A percentile compares a stretch with the other conserved stretches of the same genome.
phyloP scores from a whole-genome alignment of 495 filamentous ascomycete species.

The Hyphodiscus hymeniophilus region DNA sequence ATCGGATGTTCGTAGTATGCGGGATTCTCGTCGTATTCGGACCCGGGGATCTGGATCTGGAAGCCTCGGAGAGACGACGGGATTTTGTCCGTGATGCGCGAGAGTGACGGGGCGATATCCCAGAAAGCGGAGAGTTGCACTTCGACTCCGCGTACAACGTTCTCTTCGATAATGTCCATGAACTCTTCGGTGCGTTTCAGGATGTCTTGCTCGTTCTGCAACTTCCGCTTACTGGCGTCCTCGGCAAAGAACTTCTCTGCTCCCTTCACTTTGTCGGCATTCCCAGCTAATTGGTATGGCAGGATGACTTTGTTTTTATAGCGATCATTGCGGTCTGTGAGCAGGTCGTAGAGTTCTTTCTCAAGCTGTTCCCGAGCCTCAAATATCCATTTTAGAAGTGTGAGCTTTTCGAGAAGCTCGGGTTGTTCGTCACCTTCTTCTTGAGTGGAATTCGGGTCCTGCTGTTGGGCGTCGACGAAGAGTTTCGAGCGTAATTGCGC shows the following conservation, averaged over 20 bases:
- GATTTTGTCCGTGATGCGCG: constrained; percentile 68
- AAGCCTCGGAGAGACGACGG: constrained; percentile 37
- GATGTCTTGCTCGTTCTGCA: constrained; percentile 55
- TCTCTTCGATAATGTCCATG: constrained; percentile 70
- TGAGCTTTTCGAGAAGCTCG: constrained; percentile 88
- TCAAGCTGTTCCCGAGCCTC: constrained; percentile 85
- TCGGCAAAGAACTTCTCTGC: constrained; percentile 73
- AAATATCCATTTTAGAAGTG: constrained; percentile 94
- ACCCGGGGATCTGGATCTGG: constrained; percentile 57
- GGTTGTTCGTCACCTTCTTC: constrained; percentile 94
- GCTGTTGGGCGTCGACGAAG: constrained; percentile 62
- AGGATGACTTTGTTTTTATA: constrained; percentile 75
- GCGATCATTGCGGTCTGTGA: constrained; percentile 73
- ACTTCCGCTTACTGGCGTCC: constrained; percentile 61
- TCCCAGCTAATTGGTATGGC: constrained; percentile 65
- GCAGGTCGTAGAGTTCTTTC: constrained; percentile 71
- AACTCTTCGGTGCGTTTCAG: constrained; percentile 70
- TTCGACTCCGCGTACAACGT: constrained; percentile 81
- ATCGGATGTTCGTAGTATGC: constrained; percentile 68
- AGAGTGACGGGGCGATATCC: constrained; percentile 86
- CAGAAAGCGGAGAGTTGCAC: constrained; percentile 88
- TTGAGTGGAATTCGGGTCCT: constrained; percentile 72
- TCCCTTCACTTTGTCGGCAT: constrained; percentile 64
- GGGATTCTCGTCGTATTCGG: constrained; percentile 82
- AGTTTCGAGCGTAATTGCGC: constrained; percentile 61